Evolutionary conservation across 495 filamentous ascomycete genomes (phyloP).

Genomic region (Aspergillus wentii): DNA sequence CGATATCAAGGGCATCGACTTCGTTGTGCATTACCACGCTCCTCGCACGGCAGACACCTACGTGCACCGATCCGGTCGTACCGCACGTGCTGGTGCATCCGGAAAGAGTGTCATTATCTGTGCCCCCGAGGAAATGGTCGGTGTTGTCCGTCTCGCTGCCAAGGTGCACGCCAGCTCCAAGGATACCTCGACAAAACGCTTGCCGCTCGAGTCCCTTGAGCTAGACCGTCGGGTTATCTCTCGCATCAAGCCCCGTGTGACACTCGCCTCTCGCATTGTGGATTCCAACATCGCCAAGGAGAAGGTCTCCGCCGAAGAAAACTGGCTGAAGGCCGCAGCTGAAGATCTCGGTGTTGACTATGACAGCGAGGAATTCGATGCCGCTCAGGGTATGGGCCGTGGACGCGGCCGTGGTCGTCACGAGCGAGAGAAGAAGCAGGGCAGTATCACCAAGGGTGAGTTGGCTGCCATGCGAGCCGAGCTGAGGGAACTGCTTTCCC

Average conservation of each 20-base stretch:
- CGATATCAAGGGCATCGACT: conserved; percentile 83
- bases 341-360: conserved; percentile 94
- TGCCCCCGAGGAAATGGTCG: conserved; percentile 82
- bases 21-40: conserved; percentile 92
- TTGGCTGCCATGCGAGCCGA: conserved; percentile 45
- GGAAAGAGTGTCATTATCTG: conserved; percentile 86
- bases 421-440: conserved; percentile 66
- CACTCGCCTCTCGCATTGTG: conserved; percentile 76
- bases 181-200: conserved; percentile 43
- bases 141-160: conserved; percentile 74
- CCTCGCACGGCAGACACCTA: conserved; percentile 89
- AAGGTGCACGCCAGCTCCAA: conserved; percentile 70
- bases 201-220: conserved; percentile 71
- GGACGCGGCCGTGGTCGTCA: conserved; percentile 66
- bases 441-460: conserved; percentile 64
- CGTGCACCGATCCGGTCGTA: conserved; percentile 92
- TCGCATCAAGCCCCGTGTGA: conserved; percentile 67
- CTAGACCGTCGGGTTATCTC: conserved; percentile 75
- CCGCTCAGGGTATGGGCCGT: conserved; percentile 57
- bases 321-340: conserved; percentile 77
- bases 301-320: conserved; percentile 74
- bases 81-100: conserved; percentile 71
- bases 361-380: conserved; percentile 78
- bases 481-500: conserved; percentile 52
- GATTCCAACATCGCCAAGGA: conserved; percentile 82